These are phyloP conservation scores for Neolentinus lepideus DNA, from an alignment of 1,284 basidiomycete genomes.

Conservation along the genomic window DNA sequence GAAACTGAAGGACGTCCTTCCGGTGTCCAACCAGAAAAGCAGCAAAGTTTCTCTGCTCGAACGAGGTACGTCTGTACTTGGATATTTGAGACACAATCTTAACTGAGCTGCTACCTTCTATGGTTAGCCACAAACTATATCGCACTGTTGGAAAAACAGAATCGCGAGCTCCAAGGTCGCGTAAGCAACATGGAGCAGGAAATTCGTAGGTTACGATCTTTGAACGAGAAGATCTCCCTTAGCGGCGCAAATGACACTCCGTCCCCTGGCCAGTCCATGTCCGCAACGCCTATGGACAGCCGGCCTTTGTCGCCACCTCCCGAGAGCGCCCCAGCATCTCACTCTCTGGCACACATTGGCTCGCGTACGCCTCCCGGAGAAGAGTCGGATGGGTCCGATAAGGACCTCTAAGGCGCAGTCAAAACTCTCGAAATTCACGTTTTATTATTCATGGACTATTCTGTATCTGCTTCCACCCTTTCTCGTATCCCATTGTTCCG, in stretches of 20 bases:
- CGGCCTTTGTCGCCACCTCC: constrained; percentile 61
- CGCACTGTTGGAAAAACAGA: constrained; percentile 57
- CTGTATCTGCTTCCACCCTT: background rate
- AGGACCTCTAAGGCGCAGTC: constrained; percentile 38
- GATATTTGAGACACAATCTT: constrained; percentile 1
- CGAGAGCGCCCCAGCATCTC: constrained; percentile 35
- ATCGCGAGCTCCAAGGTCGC: constrained; percentile 60
- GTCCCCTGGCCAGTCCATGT: constrained; percentile 37
- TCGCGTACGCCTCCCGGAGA: constrained; percentile 51
- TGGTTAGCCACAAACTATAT: constrained; percentile 68
- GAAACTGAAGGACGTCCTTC: constrained; percentile 78
- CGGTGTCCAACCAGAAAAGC: constrained; percentile 80
- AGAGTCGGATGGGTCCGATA: constrained; percentile 55
- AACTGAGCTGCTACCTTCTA: background rate
- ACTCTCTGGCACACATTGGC: constrained; percentile 43
- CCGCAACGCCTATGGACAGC: constrained; percentile 30
- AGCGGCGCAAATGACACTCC: constrained; percentile 42
- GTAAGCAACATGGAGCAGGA: constrained; percentile 58
- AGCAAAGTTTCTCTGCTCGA: constrained; percentile 86
- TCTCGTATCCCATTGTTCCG: background rate
- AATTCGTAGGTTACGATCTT: constrained; percentile 54
- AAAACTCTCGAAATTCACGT: background rate
- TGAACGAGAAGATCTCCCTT: constrained; percentile 77
- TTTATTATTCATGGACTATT: background rate
- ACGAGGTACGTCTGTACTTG: constrained; percentile 49